phyloP scores from a whole-genome alignment of 2,329 filamentous ascomycete species.

The Hymenoscyphus fructigenus region DNA sequence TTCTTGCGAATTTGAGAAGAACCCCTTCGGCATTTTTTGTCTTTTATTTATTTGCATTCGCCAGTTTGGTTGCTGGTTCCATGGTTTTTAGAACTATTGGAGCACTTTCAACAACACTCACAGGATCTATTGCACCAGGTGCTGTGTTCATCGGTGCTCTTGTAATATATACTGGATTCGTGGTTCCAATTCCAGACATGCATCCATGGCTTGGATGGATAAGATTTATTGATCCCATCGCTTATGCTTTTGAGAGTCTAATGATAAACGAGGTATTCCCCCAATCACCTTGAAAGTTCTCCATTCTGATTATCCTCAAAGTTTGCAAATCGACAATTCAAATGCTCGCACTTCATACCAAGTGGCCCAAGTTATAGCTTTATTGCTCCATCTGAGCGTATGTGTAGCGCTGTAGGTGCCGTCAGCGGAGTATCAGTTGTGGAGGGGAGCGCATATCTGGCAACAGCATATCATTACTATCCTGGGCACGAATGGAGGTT shows the following conservation, averaged over 20 bases:
- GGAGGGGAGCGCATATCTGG: slow-evolving; percentile 45
- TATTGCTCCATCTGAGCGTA: neutral
- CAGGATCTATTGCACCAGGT: slow-evolving; percentile 60
- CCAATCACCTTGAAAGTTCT: neutral
- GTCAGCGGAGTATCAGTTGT: slow-evolving; percentile 45
- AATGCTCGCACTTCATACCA: slow-evolving; percentile 19
- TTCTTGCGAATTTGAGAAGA: slow-evolving; percentile 78
- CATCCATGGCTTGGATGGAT: slow-evolving; percentile 79
- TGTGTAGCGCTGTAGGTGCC: slow-evolving; percentile 57
- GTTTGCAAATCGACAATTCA: slow-evolving; percentile 46
- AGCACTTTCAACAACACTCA: slow-evolving; percentile 66
- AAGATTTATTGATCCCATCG: slow-evolving; percentile 59
- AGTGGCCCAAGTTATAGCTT: slow-evolving; percentile 7
- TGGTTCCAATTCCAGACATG: slow-evolving; percentile 55
- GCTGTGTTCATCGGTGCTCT: slow-evolving; percentile 43
- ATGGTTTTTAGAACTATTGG: slow-evolving; percentile 84
- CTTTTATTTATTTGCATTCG: slow-evolving; percentile 75
- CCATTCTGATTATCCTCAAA: neutral
- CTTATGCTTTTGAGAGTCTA: slow-evolving; percentile 75
- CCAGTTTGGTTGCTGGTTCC: slow-evolving; percentile 74
- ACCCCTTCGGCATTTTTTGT: slow-evolving; percentile 80
- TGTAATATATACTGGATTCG: slow-evolving; percentile 39
- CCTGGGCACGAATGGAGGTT: slow-evolving; percentile 36
- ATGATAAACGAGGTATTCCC: slow-evolving; percentile 67
- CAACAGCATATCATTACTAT: slow-evolving; percentile 13